A percentile compares a stretch with the other conserved stretches of the same genome.
Conservation (phyloP, 768 basidiomycete species). For the Suillus subalutaceus region DNA sequence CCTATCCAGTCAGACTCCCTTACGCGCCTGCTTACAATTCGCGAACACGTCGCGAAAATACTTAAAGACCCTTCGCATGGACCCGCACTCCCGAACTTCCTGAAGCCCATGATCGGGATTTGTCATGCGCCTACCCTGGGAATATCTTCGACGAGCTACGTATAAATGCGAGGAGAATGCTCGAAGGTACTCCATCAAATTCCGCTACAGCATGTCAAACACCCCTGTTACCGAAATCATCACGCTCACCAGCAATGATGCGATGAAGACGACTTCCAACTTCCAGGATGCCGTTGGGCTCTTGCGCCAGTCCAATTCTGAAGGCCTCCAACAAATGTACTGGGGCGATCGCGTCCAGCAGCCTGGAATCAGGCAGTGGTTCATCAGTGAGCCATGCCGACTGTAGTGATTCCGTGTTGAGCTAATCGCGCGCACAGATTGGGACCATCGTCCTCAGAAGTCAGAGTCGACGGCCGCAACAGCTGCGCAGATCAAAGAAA, state of each 20-base stretch:
- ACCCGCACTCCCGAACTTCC: not conserved
- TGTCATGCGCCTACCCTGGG: not conserved
- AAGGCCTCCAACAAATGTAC: not conserved
- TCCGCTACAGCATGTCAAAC: not conserved
- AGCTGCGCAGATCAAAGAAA: not conserved
- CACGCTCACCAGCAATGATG: not conserved
- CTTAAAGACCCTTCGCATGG: not conserved
- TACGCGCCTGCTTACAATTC: not conserved
- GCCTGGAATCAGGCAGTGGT: slow-evolving; percentile 5
- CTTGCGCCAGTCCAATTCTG: not conserved
- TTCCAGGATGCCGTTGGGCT: not conserved
- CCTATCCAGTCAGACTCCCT: not conserved
- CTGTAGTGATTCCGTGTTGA: not conserved
- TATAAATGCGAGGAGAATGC: not conserved
- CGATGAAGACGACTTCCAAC: not conserved
- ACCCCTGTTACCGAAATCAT: not conserved
- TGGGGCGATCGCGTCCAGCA: slow-evolving; percentile 10
- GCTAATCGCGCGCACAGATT: not conserved
- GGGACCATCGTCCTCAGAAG: not conserved
- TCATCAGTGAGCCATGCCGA: not conserved
- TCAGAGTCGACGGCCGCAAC: not conserved
- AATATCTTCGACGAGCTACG: not conserved
- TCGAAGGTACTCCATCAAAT: not conserved
- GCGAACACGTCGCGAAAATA: not conserved
- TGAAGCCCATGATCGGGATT: not conserved